Evolutionary conservation across 495 filamentous ascomycete species (phyloP).

Genomic region (Extremus antarcticus): DNA sequence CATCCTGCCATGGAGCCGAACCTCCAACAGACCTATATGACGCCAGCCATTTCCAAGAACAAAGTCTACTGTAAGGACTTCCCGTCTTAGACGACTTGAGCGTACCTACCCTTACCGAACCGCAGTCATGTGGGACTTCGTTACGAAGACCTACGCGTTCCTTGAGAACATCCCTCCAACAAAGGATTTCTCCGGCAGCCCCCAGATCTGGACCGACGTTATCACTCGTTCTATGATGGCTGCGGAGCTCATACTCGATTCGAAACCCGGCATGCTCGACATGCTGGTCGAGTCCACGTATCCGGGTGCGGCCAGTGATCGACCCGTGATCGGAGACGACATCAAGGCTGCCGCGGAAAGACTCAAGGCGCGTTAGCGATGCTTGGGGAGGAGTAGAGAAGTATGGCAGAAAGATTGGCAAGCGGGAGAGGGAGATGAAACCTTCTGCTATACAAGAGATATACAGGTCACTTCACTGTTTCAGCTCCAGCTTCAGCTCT

Average conservation of each 20-base stretch:
- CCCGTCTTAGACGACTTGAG: background rate
- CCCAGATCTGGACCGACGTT: slow-evolving; percentile 11
- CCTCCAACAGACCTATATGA: slow-evolving; percentile 29
- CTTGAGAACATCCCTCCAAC: slow-evolving; percentile 8
- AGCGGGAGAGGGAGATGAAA: background rate
- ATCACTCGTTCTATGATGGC: slow-evolving; percentile 3
- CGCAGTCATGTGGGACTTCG: slow-evolving; percentile 31
- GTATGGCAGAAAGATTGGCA: background rate
- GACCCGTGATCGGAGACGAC: slow-evolving; percentile 18
- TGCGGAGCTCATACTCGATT: slow-evolving; percentile 13
- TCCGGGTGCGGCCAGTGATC: slow-evolving; percentile 7
- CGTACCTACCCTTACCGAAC: background rate
- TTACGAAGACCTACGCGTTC: slow-evolving; percentile 15
- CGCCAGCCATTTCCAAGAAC: slow-evolving; percentile 27
- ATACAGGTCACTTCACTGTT: background rate
- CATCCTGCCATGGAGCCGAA: slow-evolving; percentile 31
- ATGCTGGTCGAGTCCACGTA: slow-evolving; percentile 17
- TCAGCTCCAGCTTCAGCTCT: slow-evolving; percentile 18
- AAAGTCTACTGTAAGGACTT: slow-evolving; percentile 22
- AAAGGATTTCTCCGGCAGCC: background rate
- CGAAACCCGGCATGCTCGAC: slow-evolving; percentile 15
- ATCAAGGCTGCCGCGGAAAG: slow-evolving; percentile 9
- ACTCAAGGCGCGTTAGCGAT: background rate
- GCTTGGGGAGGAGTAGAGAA: background rate
- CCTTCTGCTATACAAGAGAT: background rate